Evolutionary conservation across 257 asterid genomes (phyloP).

Genomic region (Cynanchum wilfordii): DNA sequence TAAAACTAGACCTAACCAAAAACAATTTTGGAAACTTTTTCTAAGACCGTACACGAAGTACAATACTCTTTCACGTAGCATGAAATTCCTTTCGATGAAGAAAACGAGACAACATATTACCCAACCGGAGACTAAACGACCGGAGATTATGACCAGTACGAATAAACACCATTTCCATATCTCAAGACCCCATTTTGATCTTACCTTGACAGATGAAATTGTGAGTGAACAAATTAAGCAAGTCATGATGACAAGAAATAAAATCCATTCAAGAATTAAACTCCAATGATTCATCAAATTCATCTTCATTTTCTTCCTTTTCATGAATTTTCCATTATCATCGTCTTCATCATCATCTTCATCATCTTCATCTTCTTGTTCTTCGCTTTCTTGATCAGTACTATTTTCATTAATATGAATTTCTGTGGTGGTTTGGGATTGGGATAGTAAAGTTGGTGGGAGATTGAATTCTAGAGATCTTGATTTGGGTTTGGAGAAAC

Average conservation of each 20-base stretch:
- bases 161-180: slow-evolving; percentile 49
- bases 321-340: slow-evolving; percentile 8
- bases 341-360: slow-evolving; percentile 28
- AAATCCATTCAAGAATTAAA: slow-evolving; percentile 32
- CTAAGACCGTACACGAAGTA: slow-evolving; percentile 54
- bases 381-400: too few species aligned
- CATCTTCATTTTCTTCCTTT: slow-evolving; percentile 7
- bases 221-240: slow-evolving; percentile 42
- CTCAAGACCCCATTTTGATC: slow-evolving; percentile 29
- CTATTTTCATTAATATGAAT: slow-evolving; percentile 12
- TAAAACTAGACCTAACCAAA: slow-evolving; percentile 52
- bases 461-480: slow-evolving; percentile 40
- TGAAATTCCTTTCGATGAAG: slow-evolving; percentile 48
- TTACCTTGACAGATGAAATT: slow-evolving; percentile 22
- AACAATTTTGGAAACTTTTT: slow-evolving; percentile 47
- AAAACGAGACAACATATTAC: slow-evolving; percentile 30
- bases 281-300: slow-evolving; percentile 23
- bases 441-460: slow-evolving; percentile 17
- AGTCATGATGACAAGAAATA: slow-evolving; percentile 30
- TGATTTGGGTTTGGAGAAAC: slow-evolving; percentile 57
- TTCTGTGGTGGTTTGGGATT: slow-evolving; percentile 10
- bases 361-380: too few species aligned
- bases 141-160: slow-evolving; percentile 45
- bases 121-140: slow-evolving; percentile 57
- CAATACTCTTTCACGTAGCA: slow-evolving; percentile 47